These are phyloP conservation scores for Cystofilobasidium ferigula DNA, from an alignment of 768 basidiomycete genomes.

Conservation along the genomic window DNA sequence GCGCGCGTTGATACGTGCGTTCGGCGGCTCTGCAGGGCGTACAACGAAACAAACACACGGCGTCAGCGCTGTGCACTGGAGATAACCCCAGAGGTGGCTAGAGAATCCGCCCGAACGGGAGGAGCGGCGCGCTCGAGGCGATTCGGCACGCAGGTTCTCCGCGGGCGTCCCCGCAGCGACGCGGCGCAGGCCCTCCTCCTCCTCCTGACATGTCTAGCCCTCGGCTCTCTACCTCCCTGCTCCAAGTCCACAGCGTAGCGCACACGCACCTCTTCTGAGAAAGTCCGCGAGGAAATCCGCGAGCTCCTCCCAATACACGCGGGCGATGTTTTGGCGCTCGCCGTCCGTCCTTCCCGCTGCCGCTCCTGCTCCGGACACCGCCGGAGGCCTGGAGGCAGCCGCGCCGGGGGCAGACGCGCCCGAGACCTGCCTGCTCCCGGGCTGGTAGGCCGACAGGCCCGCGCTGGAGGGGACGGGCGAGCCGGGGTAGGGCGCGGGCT, in stretches of 20 bases:
- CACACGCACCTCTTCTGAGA: constrained; percentile 35
- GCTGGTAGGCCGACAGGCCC: background rate
- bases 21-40: constrained; percentile 31
- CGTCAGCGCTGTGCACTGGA: background rate
- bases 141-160: too few relatives aligned
- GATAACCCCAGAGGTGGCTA: background rate
- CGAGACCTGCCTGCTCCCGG: background rate
- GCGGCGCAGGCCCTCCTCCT: background rate
- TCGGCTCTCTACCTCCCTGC: background rate
- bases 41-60: background rate
- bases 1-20: constrained; percentile 37
- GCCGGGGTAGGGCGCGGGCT: background rate
- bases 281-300: constrained; percentile 34
- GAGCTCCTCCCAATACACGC: constrained; percentile 36
- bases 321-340: constrained; percentile 35
- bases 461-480: background rate
- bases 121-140: too few relatives aligned
- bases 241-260: too few relatives aligned
- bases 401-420: constrained; percentile 20
- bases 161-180: too few relatives aligned
- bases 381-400: background rate
- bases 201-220: background rate
- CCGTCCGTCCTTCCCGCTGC: constrained; percentile 18
- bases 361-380: background rate
- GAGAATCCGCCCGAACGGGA: background rate